Evolutionary conservation across 1,284 basidiomycete genomes (phyloP).

Genomic region (Mycena sp.): DNA sequence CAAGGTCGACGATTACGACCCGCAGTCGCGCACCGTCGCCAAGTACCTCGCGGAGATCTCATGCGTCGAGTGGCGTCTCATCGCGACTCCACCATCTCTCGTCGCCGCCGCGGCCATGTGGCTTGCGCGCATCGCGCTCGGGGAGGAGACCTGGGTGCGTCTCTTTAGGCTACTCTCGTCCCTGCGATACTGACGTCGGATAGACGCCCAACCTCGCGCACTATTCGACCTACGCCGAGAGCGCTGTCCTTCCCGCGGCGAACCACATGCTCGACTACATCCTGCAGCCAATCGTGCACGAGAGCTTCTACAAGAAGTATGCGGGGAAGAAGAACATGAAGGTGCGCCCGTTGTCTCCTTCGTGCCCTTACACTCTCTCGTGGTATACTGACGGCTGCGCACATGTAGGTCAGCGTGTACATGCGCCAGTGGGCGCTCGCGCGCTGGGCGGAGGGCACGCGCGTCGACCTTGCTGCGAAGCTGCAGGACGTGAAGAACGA

Average conservation of each 20-base stretch:
- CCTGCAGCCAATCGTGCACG: constrained; percentile 76
- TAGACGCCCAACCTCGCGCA: constrained; percentile 91
- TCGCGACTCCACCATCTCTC: constrained; percentile 85
- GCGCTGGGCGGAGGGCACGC: constrained; percentile 59
- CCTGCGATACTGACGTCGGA: no score
- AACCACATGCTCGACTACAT: constrained; percentile 96
- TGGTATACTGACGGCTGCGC: background rate
- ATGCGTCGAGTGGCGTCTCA: constrained; percentile 87
- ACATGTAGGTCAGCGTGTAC: constrained; percentile 73
- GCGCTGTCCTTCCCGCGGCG: constrained; percentile 85
- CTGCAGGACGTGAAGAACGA: constrained; percentile 56
- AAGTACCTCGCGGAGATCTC: constrained; percentile 96
- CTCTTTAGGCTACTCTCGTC: no score
- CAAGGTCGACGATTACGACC: constrained; percentile 97
- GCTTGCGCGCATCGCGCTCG: constrained; percentile 89
- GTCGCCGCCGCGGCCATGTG: constrained; percentile 92
- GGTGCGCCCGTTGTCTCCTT: constrained; percentile 56
- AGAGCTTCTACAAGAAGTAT: constrained; percentile 86
- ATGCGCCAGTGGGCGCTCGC: constrained; percentile 67
- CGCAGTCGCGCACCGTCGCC: constrained; percentile 89
- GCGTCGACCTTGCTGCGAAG: constrained; percentile 54
- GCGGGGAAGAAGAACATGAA: constrained; percentile 88
- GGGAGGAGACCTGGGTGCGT: constrained; percentile 80
- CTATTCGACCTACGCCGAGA: constrained; percentile 91
- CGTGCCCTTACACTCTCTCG: no score